phyloP scores from a whole-genome alignment of 192 early-diverging fungal genomes.

The Hyaloraphidium curvatum region DNA sequence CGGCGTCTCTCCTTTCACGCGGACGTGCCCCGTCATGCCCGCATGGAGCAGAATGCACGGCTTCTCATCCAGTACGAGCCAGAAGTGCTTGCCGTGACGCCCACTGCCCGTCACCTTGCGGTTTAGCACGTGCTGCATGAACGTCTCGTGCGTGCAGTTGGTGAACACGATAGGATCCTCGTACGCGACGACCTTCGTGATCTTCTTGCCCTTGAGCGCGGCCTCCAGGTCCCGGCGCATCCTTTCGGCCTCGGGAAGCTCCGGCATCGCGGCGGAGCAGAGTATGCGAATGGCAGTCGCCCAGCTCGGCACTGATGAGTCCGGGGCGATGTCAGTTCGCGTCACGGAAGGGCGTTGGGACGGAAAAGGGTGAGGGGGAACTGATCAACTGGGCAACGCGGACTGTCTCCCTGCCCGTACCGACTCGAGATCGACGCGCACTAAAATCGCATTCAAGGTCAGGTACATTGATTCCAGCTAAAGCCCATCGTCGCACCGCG shows the following conservation, averaged over 20 bases:
- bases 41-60: constrained; percentile 40
- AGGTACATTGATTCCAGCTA: no score
- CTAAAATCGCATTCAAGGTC: no score
- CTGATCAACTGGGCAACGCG: no score
- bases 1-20: constrained; percentile 13
- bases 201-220: constrained; percentile 25
- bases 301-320: no score
- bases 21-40: constrained; percentile 43
- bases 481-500: no score
- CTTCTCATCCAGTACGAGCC: constrained; percentile 18
- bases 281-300: no score
- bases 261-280: constrained; percentile 29
- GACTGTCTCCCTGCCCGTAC: no score
- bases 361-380: no score
- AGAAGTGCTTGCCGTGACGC: constrained; percentile 61
- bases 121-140: constrained; percentile 18
- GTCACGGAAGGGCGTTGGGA: no score
- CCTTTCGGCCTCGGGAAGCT: constrained; percentile 53
- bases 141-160: constrained; percentile 10
- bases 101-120: constrained; percentile 35
- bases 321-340: no score
- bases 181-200: constrained; percentile 19
- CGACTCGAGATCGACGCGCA: no score
- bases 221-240: constrained; percentile 33
- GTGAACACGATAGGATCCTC: constrained; percentile 29